Evolutionary conservation across 306 rosid species (phyloP).

Genomic region (Vigna hirtella): DNA sequence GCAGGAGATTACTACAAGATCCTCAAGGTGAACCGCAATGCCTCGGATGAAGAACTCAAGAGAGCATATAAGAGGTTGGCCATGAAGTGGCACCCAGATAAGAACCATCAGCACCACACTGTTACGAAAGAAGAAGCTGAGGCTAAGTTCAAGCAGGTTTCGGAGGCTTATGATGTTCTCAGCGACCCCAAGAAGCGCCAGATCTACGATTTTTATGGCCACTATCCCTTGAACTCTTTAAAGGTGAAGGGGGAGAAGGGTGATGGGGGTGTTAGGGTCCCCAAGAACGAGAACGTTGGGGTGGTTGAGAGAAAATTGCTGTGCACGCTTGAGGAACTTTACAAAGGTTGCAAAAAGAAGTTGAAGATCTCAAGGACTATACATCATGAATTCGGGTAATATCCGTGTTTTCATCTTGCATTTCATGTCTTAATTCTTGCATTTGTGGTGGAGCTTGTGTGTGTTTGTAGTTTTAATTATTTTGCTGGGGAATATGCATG

Average conservation of each 20-base stretch:
- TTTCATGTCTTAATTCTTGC: slow-evolving; percentile 11
- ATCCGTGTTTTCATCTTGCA: not conserved
- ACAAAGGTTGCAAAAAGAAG: slow-evolving; percentile 62
- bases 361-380: slow-evolving; percentile 66
- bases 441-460: not conserved
- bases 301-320: slow-evolving; percentile 57
- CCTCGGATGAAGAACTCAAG: slow-evolving; percentile 41
- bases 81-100: slow-evolving; percentile 49
- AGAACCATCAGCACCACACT: slow-evolving; percentile 25
- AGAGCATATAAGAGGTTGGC: slow-evolving; percentile 41
- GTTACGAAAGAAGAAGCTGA: slow-evolving; percentile 46
- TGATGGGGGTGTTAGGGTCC: slow-evolving; percentile 19
- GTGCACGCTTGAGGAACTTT: slow-evolving; percentile 75
- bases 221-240: not conserved
- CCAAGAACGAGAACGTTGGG: slow-evolving; percentile 14
- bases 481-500: not conserved
- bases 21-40: slow-evolving; percentile 37
- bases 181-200: slow-evolving; percentile 43
- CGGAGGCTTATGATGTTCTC: slow-evolving; percentile 46
- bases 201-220: slow-evolving; percentile 43
- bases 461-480: not conserved
- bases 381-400: slow-evolving; percentile 61
- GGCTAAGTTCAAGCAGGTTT: slow-evolving; percentile 44
- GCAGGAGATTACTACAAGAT: slow-evolving; percentile 43
- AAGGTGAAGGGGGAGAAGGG: slow-evolving; percentile 3